These are phyloP conservation scores for Umbilicus rupestris DNA, from an alignment of 164 flowering plant genomes.

Conservation along the genomic window DNA sequence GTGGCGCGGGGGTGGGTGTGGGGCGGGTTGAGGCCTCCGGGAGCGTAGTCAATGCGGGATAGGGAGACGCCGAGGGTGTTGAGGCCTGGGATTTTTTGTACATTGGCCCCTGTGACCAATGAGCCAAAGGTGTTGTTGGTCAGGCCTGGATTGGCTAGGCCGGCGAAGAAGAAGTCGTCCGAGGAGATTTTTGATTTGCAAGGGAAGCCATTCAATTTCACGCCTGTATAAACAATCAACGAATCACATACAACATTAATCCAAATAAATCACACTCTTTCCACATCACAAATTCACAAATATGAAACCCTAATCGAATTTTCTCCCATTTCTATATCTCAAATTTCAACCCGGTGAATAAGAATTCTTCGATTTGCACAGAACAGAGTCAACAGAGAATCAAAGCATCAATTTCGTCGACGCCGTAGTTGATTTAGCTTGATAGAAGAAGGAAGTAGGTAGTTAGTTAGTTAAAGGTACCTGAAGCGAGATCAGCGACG, in stretches of 20 bases:
- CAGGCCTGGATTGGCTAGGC: constrained; percentile 26
- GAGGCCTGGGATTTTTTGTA: constrained; percentile 37
- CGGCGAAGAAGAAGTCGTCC: constrained; percentile 35
- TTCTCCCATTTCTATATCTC: too few species aligned
- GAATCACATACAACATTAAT: too few species aligned
- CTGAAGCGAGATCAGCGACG: constrained; percentile 49
- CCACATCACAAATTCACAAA: not conserved
- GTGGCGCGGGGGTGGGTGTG: constrained; percentile 52
- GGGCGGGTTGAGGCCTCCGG: constrained; percentile 47
- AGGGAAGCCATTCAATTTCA: constrained; percentile 38
- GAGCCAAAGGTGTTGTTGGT: constrained; percentile 41
- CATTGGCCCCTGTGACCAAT: constrained; percentile 31
- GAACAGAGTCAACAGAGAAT: too few species aligned
- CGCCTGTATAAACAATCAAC: constrained; percentile 16
- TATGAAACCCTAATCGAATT: not conserved
- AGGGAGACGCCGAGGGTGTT: constrained; percentile 46
- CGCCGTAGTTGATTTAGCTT: not conserved
- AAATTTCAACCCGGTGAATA: too few species aligned
- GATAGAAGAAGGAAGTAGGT: not conserved
- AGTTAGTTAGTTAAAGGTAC: constrained; percentile 20
- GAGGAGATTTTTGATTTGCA: constrained; percentile 29
- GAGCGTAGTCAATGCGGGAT: constrained; percentile 40
- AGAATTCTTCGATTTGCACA: too few species aligned
- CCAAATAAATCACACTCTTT: not conserved
- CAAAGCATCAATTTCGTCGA: not conserved